These are phyloP conservation scores for Porodaedalea pini DNA, from an alignment of 1,284 basidiomycete genomes.

Conservation along the genomic window DNA sequence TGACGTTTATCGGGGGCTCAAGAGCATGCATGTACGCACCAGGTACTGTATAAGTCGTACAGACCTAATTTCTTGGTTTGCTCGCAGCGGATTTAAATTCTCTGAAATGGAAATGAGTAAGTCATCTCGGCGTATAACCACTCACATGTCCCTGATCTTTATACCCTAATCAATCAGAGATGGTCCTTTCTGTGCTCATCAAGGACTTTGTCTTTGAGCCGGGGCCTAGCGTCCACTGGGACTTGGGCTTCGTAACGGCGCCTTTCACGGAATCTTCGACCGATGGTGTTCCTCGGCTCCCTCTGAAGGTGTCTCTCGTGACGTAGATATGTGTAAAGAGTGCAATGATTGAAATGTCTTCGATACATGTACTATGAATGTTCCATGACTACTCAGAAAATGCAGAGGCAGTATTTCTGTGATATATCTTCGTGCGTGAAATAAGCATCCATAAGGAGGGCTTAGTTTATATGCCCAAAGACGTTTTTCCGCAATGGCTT, in stretches of 20 bases:
- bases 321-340: no score
- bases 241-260: constrained; percentile 4
- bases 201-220: constrained; percentile 27
- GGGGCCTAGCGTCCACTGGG: constrained; percentile 5
- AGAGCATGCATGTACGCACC: constrained; percentile 20
- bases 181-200: constrained; percentile 25
- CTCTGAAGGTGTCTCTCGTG: constrained; percentile 12
- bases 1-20: constrained; percentile 20
- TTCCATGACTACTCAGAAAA: no score
- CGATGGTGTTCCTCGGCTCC: constrained; percentile 3
- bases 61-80: neutral
- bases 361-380: no score
- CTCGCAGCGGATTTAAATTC: constrained; percentile 21
- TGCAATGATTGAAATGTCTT: no score
- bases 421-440: no score
- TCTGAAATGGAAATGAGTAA: constrained; percentile 21
- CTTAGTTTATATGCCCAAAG: no score
- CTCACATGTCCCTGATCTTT: no score
- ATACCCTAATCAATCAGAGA: no score
- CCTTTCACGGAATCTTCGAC: constrained; percentile 3
- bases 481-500: no score
- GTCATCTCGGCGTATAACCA: neutral
- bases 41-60: no score
- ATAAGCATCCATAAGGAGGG: no score
- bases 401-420: no score